These are phyloP conservation scores for Lonicera japonica DNA, from an alignment of 129 eudicot genomes.

Conservation along the genomic window DNA sequence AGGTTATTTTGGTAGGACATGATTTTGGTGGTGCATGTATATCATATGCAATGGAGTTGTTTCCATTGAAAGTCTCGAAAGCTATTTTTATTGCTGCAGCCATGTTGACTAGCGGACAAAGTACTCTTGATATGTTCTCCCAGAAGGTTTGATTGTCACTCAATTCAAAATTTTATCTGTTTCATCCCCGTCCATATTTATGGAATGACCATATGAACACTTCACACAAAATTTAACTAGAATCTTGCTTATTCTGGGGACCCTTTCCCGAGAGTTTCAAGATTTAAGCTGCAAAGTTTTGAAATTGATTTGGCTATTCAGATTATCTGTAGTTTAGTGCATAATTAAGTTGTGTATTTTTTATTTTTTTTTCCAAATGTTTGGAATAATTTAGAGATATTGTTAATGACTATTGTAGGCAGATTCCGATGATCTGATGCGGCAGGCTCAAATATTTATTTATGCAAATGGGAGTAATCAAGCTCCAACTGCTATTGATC, in stretches of 20 bases:
- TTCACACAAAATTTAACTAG: no score
- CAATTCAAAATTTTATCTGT: not conserved
- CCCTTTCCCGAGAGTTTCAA: no score
- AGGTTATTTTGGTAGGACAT: slow-evolving; percentile 96
- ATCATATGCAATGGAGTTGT: slow-evolving; percentile 85
- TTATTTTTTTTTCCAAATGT: not conserved
- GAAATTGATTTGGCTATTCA: no score
- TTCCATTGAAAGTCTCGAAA: slow-evolving; percentile 65
- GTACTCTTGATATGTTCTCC: slow-evolving; percentile 84
- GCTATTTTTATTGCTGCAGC: slow-evolving; percentile 81
- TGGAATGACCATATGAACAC: not conserved
- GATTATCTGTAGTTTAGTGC: slow-evolving; percentile 4
- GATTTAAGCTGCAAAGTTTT: no score
- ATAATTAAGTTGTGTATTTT: not conserved
- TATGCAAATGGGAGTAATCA: slow-evolving; percentile 72
- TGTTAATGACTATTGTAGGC: slow-evolving; percentile 40
- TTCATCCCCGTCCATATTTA: not conserved
- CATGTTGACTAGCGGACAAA: slow-evolving; percentile 82
- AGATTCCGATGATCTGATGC: slow-evolving; percentile 71
- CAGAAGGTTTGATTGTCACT: slow-evolving; percentile 53
- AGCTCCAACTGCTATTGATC: slow-evolving; percentile 91
- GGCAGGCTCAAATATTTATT: slow-evolving; percentile 70
- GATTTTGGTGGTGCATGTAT: slow-evolving; percentile 95
- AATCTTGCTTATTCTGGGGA: no score
- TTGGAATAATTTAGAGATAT: not conserved